Evolutionary conservation across 495 filamentous ascomycete species (phyloP).

Genomic region (Daldinia concentrica): DNA sequence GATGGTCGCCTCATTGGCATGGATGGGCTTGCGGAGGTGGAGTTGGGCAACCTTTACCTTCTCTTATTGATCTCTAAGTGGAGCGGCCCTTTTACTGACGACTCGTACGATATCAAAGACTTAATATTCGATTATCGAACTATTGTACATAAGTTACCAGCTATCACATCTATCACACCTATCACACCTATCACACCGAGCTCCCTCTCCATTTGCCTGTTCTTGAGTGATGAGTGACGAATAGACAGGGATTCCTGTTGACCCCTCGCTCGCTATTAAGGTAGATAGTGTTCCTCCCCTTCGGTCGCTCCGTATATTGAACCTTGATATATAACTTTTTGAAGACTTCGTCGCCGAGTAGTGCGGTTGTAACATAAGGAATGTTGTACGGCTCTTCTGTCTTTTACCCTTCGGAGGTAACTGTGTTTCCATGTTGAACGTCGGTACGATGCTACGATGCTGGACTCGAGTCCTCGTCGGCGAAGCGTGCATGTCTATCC

Average conservation of each 20-base stretch:
- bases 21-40: not conserved
- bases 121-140: not conserved
- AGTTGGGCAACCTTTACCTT: not conserved
- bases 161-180: not conserved
- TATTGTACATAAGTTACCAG: not conserved
- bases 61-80: not conserved
- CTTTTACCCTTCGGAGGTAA: not conserved
- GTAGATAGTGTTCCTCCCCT: no score
- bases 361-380: not conserved
- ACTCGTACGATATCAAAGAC: constrained; percentile 2
- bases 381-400: not conserved
- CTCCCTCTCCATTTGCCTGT: not conserved
- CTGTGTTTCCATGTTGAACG: not conserved
- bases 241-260: not conserved
- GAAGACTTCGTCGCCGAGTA: not conserved
- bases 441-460: not conserved
- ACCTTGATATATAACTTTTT: no score
- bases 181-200: not conserved
- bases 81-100: not conserved
- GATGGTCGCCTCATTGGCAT: not conserved
- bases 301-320: no score
- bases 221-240: not conserved
- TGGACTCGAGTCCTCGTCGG: not conserved
- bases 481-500: not conserved
- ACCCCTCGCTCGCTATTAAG: not conserved